Base-by-base conservation (phyloP, 768 basidiomycete species). In the Serendipita sp. region DNA sequence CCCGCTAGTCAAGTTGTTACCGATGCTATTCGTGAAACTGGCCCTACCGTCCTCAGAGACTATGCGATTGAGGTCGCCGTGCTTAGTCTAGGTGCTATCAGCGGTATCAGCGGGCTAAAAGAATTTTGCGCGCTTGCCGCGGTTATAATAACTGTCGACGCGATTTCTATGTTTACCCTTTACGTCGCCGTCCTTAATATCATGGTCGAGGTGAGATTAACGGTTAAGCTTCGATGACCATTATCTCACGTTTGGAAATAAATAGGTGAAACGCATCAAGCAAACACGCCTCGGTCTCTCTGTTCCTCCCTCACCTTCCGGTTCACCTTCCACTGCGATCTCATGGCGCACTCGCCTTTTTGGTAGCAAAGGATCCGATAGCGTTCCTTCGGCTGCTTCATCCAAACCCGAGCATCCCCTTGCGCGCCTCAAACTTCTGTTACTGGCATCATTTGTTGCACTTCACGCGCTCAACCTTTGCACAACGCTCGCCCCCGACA, bases 41-140 rank as follows among this genome's bases (percentile, higher is more conserved):
- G 93, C 65, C 80, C 83, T 16, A 80, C 83, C 60, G 93, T 98
- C 70, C 83, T 99, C 63, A 80, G 94, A 35, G 96, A 99, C 73
- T 99, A 96, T 68, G 84, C 85, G 3, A 80, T 99, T 60, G 96
- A 99, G 70, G 86, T 98, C 53, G 88, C 84, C 3, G 92, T 97
- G 2, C 81, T 99, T 3, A 76, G 86, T 51, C 80, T 94, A 47
- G 96, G 96, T 2, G 92, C 92, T 1, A 84, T 86, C 69, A 86
- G 85, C 67, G 86, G 85, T 48, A 92, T 97, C 32, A 86, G 87
- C 24, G 95, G 95, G 10, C 77, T 99, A 58, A 84, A 82, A 67
- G 94, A 99, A 74, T 95, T 98, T 68, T 98, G 95, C 72, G 89
- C 92, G 10, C 83, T 97, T 15, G 96, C 94, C 0, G 93, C 92